Evolutionary conservation across 192 early-diverging fungal species (phyloP).

Genomic region (Coemansia sp.): DNA sequence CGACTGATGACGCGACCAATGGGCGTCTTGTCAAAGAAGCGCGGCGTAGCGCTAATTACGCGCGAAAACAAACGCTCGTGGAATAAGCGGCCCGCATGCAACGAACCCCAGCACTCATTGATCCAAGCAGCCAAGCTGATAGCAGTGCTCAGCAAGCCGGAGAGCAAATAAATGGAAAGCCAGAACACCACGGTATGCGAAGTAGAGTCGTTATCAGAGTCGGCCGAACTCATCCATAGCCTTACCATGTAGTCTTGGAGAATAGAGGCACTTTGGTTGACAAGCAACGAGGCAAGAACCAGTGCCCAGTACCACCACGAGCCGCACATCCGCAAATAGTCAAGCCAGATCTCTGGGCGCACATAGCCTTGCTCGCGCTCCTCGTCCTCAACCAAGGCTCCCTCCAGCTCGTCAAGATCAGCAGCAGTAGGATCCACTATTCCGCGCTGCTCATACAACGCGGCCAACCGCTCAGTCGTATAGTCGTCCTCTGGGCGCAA

Average conservation of each 20-base stretch:
- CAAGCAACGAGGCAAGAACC: constrained; percentile 12
- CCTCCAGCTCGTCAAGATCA: constrained; percentile 32
- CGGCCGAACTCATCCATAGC: constrained; percentile 50
- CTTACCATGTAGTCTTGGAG: constrained; percentile 65
- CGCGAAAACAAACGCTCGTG: constrained; percentile 58
- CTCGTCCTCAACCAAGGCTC: constrained; percentile 79
- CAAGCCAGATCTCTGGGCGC: constrained; percentile 65
- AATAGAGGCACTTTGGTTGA: constrained; percentile 50
- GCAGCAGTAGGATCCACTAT: not conserved
- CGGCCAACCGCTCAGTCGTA: constrained; percentile 6
- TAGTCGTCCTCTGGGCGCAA: constrained; percentile 27
- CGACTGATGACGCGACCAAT: constrained; percentile 84
- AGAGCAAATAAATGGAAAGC: constrained; percentile 57
- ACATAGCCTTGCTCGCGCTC: constrained; percentile 80
- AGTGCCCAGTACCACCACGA: constrained; percentile 57
- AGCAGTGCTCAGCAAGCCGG: constrained; percentile 52
- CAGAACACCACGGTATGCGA: constrained; percentile 46
- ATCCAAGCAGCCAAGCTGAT: constrained; percentile 31
- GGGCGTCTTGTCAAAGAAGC: constrained; percentile 91
- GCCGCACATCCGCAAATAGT: constrained; percentile 71
- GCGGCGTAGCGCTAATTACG: constrained; percentile 68
- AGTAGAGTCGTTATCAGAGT: not conserved
- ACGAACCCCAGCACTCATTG: constrained; percentile 19
- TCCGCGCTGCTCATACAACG: constrained; percentile 17
- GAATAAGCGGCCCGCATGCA: constrained; percentile 56